Base-by-base conservation (phyloP, 352 stramenopile genomes). In the Phytophthora palmivora region DNA sequence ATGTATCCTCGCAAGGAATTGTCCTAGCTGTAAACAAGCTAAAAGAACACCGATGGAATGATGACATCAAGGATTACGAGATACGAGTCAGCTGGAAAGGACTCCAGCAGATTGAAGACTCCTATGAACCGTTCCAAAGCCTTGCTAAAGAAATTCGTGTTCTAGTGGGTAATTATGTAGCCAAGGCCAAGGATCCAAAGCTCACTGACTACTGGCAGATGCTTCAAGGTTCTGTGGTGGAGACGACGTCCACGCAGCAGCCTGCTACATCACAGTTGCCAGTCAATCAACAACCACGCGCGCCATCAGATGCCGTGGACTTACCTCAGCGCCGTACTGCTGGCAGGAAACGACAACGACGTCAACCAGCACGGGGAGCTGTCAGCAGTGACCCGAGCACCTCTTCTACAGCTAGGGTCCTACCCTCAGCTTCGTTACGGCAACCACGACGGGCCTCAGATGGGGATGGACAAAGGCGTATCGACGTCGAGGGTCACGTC, bases 1-100 rank as follows among this genome's bases (percentile, higher is more conserved):
- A 56, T 42, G 37, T 63, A 4, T 21, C 55, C 10, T 14, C 55
- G 4, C 44, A 63, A 36, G 55, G 55, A 1, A 55, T 63, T 6
- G 19, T 56, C 10, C 34, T 63, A 12, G 26, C 28, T 3, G 55
- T 63, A 6, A 12, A 63, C 1, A 9, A 33, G 16, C 18, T 55
- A 8, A n/a, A 36, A 0, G 42, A 56, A 19, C 55, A 64, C 30
- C 24, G 45, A 0, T 52, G 56, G 56, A 64, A 57, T 28, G 3
- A 15, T 6, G 16, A 51, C 2, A 61, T 22, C 41, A 5, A 46
- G 12, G 19, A 26, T 10, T 61, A 38, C 39, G 53, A 61, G 43
- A 12, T 52, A 6, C 14, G 44, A 18, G 39, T 61, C 7, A 51
- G 19, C 8, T 53, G 53, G 33, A 42, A 39, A 21, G 54, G 33